phyloP scores from a whole-genome alignment of 257 asterid genomes.

The Jacaranda mimosifolia region DNA sequence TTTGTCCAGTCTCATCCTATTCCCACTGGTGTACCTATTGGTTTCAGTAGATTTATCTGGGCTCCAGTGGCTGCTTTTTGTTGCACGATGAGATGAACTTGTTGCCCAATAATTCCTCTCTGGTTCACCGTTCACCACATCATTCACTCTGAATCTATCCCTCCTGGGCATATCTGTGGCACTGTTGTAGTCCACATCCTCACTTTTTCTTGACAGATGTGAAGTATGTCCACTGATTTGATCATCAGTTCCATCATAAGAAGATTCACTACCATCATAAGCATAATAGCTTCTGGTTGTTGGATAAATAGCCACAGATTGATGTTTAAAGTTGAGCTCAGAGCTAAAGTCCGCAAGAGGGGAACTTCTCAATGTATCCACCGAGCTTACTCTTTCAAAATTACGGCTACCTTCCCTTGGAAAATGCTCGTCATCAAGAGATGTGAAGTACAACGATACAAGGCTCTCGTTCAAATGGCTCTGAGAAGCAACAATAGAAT shows the following conservation, averaged over 20 bases:
- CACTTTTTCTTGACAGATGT: conserved; percentile 46
- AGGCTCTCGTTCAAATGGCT: conserved; percentile 45
- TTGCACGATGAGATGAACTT: conserved; percentile 45
- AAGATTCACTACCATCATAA: conserved; percentile 74
- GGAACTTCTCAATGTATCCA: conserved; percentile 50
- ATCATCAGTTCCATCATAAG: conserved; percentile 66
- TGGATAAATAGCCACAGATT: conserved; percentile 48
- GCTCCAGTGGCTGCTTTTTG: conserved; percentile 43
- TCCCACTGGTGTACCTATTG: conserved; percentile 36
- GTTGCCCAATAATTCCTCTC: conserved; percentile 45
- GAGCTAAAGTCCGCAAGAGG: conserved; percentile 39
- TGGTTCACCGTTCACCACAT: conserved; percentile 35
- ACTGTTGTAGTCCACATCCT: conserved; percentile 37
- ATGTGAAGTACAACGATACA: conserved; percentile 39
- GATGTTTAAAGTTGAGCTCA: conserved; percentile 34
- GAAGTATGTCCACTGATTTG: conserved; percentile 41
- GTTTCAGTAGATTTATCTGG: conserved; percentile 48
- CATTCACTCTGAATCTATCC: conserved; percentile 40
- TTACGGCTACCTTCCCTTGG: conserved; percentile 36
- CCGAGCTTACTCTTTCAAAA: conserved; percentile 50
- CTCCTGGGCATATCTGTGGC: conserved; percentile 36
- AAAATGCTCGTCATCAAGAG: conserved; percentile 52
- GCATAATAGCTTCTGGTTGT: conserved; percentile 55
- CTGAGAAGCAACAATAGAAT: conserved; percentile 38
- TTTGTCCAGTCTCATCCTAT: conserved; percentile 44